Conservation (phyloP, 768 basidiomycete species). For the Chiua virens region DNA sequence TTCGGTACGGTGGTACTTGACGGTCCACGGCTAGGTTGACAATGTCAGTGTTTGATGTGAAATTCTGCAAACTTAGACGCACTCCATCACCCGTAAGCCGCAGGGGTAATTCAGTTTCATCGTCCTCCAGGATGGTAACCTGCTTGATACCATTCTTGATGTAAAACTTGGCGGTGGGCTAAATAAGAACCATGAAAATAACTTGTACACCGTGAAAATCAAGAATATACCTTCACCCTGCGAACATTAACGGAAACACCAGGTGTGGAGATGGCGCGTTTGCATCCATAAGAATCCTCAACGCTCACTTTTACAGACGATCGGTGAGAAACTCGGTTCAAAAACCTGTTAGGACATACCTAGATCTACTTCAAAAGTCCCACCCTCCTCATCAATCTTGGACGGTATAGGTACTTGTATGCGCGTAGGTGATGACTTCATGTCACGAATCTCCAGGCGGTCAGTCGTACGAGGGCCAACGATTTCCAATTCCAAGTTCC, state of each 20-base stretch:
- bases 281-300: conserved; percentile 87
- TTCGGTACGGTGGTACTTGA: conserved; percentile 66
- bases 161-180: conserved; percentile 91
- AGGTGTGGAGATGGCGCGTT: conserved; percentile 69
- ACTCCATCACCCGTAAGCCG: conserved; percentile 91
- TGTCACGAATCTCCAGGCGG: conserved; percentile 51
- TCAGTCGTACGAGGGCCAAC: conserved; percentile 72
- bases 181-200: background rate
- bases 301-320: conserved; percentile 58
- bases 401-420: conserved; percentile 69
- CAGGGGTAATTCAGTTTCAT: conserved; percentile 70
- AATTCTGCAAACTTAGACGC: conserved; percentile 26
- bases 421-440: conserved; percentile 53
- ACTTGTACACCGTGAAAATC: background rate
- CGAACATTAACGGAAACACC: conserved; percentile 84
- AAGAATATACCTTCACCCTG: conserved; percentile 61
- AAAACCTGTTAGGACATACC: conserved; percentile 40
- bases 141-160: conserved; percentile 56
- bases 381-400: conserved; percentile 64
- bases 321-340: conserved; percentile 1
- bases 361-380: conserved; percentile 76
- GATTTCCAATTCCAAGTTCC: conserved; percentile 82
- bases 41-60: conserved; percentile 3
- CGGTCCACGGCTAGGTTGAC: conserved; percentile 73
- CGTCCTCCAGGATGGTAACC: conserved; percentile 71